A percentile compares a stretch with the other conserved stretches of the same genome.
phyloP scores from a whole-genome alignment of 2,329 filamentous ascomycete species.

The Niveomyces coronatus region DNA sequence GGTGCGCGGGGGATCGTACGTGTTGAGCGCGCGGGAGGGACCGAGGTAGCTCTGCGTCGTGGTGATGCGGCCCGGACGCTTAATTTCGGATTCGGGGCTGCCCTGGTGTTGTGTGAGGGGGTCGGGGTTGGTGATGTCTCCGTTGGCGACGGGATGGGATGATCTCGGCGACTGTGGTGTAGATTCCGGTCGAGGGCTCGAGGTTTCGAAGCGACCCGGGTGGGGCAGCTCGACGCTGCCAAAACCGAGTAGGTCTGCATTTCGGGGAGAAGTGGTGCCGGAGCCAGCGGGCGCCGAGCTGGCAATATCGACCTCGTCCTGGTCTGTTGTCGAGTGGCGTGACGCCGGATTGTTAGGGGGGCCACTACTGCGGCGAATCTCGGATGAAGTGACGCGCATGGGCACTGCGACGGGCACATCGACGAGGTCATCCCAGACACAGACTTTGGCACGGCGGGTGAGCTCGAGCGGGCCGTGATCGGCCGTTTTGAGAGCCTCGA shows the following conservation, averaged over 20 bases:
- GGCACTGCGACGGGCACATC: constrained; percentile 92
- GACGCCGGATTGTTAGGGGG: constrained; percentile 43
- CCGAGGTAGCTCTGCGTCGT: constrained; percentile 33
- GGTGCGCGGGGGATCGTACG: constrained; percentile 33
- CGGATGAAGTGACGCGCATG: constrained; percentile 73
- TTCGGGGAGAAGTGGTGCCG: constrained; percentile 16
- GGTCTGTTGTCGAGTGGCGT: constrained; percentile 48
- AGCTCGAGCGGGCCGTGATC: constrained; percentile 93
- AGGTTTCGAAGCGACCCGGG: constrained; percentile 64
- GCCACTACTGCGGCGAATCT: constrained; percentile 66
- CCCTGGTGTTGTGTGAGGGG: neutral
- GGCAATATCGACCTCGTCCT: constrained; percentile 89
- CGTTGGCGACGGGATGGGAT: neutral
- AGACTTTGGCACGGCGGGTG: constrained; percentile 80
- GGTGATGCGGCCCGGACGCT: neutral
- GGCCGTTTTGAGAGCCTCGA: constrained; percentile 85
- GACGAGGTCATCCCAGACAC: constrained; percentile 96
- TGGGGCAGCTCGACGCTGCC: constrained; percentile 53
- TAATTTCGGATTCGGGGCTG: neutral
- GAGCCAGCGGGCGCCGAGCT: constrained; percentile 23
- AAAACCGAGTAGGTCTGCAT: constrained; percentile 62
- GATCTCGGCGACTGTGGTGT: constrained; percentile 17
- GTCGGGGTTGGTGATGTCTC: neutral
- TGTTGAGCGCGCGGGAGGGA: constrained; percentile 30
- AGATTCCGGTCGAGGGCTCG: constrained; percentile 32